phyloP scores from a whole-genome alignment of 139 green algal species.

The Astrephomene gubernaculifera region DNA sequence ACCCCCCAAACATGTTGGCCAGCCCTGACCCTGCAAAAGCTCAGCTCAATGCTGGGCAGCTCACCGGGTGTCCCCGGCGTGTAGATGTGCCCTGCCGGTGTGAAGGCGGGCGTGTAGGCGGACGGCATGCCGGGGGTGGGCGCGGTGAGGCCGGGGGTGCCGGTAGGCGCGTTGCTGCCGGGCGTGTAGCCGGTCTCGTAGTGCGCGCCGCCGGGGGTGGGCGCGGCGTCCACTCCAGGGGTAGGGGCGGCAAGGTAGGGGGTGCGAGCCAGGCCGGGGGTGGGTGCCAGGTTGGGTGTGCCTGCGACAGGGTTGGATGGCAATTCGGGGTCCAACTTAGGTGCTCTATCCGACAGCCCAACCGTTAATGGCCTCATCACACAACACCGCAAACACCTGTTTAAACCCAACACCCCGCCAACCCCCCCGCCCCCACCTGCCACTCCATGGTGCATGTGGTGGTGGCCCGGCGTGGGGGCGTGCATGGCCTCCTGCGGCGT shows the following conservation, averaged over 20 bases:
- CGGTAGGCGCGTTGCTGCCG: slow-evolving; percentile 2
- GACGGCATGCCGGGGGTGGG: slow-evolving; percentile 20
- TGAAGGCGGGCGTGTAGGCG: slow-evolving; percentile 48
- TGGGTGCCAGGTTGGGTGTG: slow-evolving; percentile 37
- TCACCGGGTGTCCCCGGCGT: slow-evolving; percentile 45
- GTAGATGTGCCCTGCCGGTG: slow-evolving; percentile 36
- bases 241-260: slow-evolving; percentile 47
- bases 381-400: background rate
- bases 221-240: slow-evolving; percentile 34
- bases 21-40: too few species aligned
- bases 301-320: background rate
- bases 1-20: too few species aligned
- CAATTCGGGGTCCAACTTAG: background rate
- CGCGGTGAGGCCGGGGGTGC: slow-evolving; percentile 36
- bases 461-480: slow-evolving; percentile 46
- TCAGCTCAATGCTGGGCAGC: too few species aligned
- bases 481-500: slow-evolving; percentile 25
- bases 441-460: background rate
- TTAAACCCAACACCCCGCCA: background rate
- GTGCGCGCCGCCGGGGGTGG: slow-evolving; percentile 21
- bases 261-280: slow-evolving; percentile 40
- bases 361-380: background rate
- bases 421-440: background rate
- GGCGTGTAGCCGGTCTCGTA: slow-evolving; percentile 35
- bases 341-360: background rate